phyloP scores from a whole-genome alignment of 75 land plant genomes.

The Sequoiadendron giganteum region DNA sequence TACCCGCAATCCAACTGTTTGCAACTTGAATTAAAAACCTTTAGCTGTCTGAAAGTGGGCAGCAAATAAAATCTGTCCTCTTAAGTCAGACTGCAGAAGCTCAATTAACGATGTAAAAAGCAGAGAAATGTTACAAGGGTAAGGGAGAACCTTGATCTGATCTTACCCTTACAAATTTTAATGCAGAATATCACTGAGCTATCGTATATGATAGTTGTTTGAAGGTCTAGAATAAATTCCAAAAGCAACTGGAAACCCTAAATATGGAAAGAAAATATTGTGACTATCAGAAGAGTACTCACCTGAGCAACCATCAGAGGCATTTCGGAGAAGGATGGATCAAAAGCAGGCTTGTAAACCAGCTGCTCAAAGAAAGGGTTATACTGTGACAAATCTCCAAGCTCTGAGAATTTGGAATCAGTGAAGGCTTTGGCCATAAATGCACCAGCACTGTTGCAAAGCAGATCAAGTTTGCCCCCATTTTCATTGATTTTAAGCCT shows the following conservation, averaged over 20 bases:
- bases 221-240: not conserved
- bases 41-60: not conserved
- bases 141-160: not conserved
- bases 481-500: conserved; percentile 33
- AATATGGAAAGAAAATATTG: not conserved
- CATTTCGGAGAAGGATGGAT: conserved; percentile 30
- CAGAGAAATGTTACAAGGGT: not conserved
- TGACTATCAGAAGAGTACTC: not conserved
- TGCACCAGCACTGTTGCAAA: conserved; percentile 53
- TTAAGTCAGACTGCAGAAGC: not conserved
- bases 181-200: too few species aligned
- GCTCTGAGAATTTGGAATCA: conserved; percentile 35
- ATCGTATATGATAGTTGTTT: too few species aligned
- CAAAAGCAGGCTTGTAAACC: conserved; percentile 32
- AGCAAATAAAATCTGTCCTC: not conserved
- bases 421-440: conserved; percentile 42
- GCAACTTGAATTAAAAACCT: not conserved
- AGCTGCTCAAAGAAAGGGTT: conserved; percentile 43
- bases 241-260: not conserved
- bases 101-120: too few species aligned
- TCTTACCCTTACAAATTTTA: not conserved
- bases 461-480: conserved; percentile 43
- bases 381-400: conserved; percentile 60
- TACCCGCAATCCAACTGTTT: not conserved
- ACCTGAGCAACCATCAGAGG: conserved; percentile 55